A percentile compares a stretch with the other conserved stretches of the same genome.
phyloP scores from a whole-genome alignment of 169 alveolate genomes.

The Eimeria acervulina region DNA sequence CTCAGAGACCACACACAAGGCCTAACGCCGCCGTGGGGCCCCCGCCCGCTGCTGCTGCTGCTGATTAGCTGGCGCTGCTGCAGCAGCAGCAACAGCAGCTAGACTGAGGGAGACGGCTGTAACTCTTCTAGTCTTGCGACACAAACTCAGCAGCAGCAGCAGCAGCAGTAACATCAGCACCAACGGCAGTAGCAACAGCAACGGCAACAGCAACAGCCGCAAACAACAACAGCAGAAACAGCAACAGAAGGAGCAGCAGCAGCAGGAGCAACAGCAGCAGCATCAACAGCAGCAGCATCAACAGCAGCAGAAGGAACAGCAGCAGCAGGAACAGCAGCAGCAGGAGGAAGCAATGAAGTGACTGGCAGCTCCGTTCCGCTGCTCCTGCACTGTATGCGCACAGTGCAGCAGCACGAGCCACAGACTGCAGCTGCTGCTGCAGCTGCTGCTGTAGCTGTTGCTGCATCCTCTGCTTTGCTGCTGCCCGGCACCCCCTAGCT shows the following conservation, averaged over 20 bases:
- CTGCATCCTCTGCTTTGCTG: not conserved
- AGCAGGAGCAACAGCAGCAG: not conserved
- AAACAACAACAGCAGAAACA: slow-evolving; percentile 46
- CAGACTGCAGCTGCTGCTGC: not conserved
- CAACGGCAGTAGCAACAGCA: not conserved
- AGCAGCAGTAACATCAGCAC: not conserved
- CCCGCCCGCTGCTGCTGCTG: not conserved
- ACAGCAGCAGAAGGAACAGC: not conserved
- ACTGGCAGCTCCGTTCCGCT: not conserved
- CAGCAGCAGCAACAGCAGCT: not conserved
- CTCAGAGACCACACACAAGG: not conserved
- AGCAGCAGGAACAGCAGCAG: not conserved
- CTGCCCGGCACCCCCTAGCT: not conserved
- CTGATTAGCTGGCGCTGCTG: not conserved
- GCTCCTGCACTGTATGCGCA: not conserved
- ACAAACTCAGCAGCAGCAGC: not conserved
- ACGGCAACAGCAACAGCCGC: not conserved
- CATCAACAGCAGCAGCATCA: not conserved
- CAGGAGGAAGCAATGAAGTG: not conserved
- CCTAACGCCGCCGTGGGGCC: not conserved
- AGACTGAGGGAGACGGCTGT: not conserved
- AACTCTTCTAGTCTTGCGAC: not conserved
- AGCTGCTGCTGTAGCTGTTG: not conserved
- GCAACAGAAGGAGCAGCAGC: not conserved
- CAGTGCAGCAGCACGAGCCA: not conserved